Percentiles rank a stretch among this genome's conserved stretches.
Evolutionary conservation across 306 rosid genomes (phyloP).

Genomic region (Vigna nakashimae): DNA sequence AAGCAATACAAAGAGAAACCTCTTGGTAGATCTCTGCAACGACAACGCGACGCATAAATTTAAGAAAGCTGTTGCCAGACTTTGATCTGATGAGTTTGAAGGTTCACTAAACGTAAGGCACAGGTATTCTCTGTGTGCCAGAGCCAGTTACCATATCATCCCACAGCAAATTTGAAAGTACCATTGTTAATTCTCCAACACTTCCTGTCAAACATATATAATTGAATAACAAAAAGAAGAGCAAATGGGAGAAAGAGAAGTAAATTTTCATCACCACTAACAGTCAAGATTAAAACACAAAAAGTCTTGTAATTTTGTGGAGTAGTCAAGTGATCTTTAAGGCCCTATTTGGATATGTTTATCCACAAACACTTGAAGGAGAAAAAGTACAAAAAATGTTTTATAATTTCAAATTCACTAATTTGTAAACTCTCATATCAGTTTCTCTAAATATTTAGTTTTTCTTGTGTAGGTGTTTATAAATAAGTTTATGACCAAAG

Average conservation of each 20-base stretch:
- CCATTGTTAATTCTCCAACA: constrained; percentile 86
- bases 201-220: constrained; percentile 56
- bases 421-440: too few relatives aligned
- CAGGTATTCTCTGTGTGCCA: constrained; percentile 61
- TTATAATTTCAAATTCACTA: too few relatives aligned
- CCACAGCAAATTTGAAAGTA: constrained; percentile 79
- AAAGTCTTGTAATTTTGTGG: background rate
- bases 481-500: background rate
- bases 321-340: background rate
- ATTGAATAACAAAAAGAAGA: background rate
- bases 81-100: constrained; percentile 28
- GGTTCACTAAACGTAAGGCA: constrained; percentile 53
- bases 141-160: constrained; percentile 84
- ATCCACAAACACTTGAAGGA: too few relatives aligned
- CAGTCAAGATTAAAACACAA: background rate
- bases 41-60: constrained; percentile 23
- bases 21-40: constrained; percentile 32
- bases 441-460: too few relatives aligned
- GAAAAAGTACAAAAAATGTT: too few relatives aligned
- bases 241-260: background rate
- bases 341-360: too few relatives aligned
- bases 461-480: too few relatives aligned
- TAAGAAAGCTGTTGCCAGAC: constrained; percentile 32
- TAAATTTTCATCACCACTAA: background rate
- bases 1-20: constrained; percentile 31